Base-by-base conservation (phyloP, 148 eudicot species). In the Silene uniflora region DNA sequence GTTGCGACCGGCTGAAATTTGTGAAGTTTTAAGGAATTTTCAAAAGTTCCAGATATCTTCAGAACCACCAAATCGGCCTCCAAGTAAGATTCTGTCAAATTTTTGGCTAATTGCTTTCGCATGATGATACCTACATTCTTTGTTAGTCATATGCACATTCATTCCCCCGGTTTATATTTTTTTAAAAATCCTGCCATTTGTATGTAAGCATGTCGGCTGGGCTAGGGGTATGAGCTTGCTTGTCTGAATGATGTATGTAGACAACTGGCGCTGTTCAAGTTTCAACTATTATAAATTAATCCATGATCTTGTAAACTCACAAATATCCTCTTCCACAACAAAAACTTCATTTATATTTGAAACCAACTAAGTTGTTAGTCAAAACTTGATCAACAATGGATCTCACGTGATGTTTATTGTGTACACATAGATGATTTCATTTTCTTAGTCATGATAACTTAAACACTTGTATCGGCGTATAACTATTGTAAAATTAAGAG, bases 1-100 rank as follows among this genome's bases (percentile, higher is more conserved):
- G 96, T 79, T 91, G 78, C 87, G 96, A 14, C 87, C 96, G 3
- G 83, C 91, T 76, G 96, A 91, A 89, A 87, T 91, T 24, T 87
- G 86, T 83, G 92, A 91, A 85, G 83, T 89, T 77, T 77, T 91
- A 46, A 83, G 85, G 74, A 89, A 91, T 79, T 64, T 73, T 54
- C 70, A 73, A 14, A 86, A 76, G 76, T 89, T 91, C 78, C 84
- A 86, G 47, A 87, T 89, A 18, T 80, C 89, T 42, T 52, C 88
- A 18, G 88, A 87, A 76, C 86, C 96, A 12, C 96, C 92, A 21
- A 77, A n/a, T 60, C 84, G 76, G 56, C 92, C 96, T 73, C 82
- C 82, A 69, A 85, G 91, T 88, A 79, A 79, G 79, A 62, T 73
- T 21, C 27, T 44, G 22, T 54, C 5, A 42, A 74, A 7, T 19